phyloP scores from a whole-genome alignment of 2,329 filamentous ascomycete genomes.

The Cladosporium sp. region DNA sequence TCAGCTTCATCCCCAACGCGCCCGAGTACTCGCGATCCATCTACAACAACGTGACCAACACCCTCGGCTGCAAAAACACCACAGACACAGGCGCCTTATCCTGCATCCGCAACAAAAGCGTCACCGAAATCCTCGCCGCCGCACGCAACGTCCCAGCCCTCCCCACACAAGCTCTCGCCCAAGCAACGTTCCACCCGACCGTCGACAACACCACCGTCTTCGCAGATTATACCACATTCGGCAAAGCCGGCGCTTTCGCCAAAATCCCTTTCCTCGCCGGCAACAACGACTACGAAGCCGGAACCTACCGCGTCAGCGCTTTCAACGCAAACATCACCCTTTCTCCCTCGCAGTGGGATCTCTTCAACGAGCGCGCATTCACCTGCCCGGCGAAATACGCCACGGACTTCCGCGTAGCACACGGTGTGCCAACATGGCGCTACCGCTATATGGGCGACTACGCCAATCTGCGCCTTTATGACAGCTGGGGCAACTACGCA shows the following conservation, averaged over 20 bases:
- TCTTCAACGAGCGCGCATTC: conserved; percentile 22
- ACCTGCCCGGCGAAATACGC: conserved; percentile 47
- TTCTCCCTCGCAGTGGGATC: conserved; percentile 8
- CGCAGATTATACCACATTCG: conserved; percentile 21
- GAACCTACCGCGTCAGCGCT: conserved; percentile 48
- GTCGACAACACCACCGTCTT: conserved; percentile 28
- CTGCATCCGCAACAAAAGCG: conserved; percentile 24
- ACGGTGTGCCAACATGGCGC: conserved; percentile 33
- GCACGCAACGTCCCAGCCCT: conserved; percentile 19
- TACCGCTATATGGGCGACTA: conserved; percentile 34
- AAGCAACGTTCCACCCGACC: conserved; percentile 26
- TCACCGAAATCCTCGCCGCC: conserved; percentile 20
- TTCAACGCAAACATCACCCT: conserved; percentile 13
- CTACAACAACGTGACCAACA: conserved; percentile 30
- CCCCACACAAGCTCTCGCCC: conserved; percentile 19
- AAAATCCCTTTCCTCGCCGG: conserved; percentile 45
- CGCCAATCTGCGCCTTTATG: conserved; percentile 24
- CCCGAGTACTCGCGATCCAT: neutral
- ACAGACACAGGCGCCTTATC: conserved; percentile 40
- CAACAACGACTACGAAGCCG: conserved; percentile 50
- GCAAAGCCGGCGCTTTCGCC: conserved; percentile 35
- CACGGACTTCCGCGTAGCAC: conserved; percentile 37
- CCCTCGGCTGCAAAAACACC: conserved; percentile 40
- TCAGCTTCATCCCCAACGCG: conserved; percentile 49
- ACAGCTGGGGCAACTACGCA: conserved; percentile 16